Percentiles rank a stretch among this genome's conserved stretches.
Evolutionary conservation across 371 early-diverging fungal species (phyloP).

Genomic region (Mucor piriformis): DNA sequence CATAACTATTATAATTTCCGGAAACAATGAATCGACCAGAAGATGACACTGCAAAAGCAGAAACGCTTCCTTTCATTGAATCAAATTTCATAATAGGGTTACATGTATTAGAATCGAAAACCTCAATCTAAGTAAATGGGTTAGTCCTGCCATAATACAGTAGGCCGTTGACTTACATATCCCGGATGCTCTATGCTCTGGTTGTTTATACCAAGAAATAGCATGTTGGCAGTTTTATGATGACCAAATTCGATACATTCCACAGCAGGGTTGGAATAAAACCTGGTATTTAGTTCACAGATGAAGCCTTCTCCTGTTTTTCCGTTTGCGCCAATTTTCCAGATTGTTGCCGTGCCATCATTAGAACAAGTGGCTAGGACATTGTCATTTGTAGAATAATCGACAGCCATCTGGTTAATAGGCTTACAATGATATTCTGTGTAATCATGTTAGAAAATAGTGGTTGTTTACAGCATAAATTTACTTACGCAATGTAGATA

Average conservation of each 20-base stretch:
- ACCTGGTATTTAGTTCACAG: slow-evolving; percentile 26
- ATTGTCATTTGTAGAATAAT: slow-evolving; percentile 18
- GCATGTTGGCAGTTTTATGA: slow-evolving; percentile 17
- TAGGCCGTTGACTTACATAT: slow-evolving; percentile 29
- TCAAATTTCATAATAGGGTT: slow-evolving; percentile 7
- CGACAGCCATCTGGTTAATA: slow-evolving; percentile 31
- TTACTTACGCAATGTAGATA: slow-evolving; percentile 40
- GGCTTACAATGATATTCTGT: slow-evolving; percentile 26
- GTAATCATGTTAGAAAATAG: not conserved
- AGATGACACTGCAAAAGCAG: slow-evolving; percentile 30
- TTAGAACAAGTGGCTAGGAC: slow-evolving; percentile 38
- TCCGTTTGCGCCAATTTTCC: slow-evolving; percentile 31
- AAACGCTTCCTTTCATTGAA: slow-evolving; percentile 34
- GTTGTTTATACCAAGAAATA: slow-evolving; percentile 37
- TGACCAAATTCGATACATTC: slow-evolving; percentile 47
- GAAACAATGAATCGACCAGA: slow-evolving; percentile 32
- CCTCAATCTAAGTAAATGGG: slow-evolving; percentile 25
- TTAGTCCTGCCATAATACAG: too few relatives aligned
- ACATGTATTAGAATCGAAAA: slow-evolving; percentile 26
- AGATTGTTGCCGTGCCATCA: slow-evolving; percentile 44
- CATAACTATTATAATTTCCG: slow-evolving; percentile 35
- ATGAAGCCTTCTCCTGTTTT: slow-evolving; percentile 31
- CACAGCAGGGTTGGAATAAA: slow-evolving; percentile 19
- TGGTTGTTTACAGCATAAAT: not conserved
- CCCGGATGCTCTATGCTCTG: slow-evolving; percentile 25